Base-by-base conservation (phyloP, 257 asterid genomes). In the Gentiana macrophylla region DNA sequence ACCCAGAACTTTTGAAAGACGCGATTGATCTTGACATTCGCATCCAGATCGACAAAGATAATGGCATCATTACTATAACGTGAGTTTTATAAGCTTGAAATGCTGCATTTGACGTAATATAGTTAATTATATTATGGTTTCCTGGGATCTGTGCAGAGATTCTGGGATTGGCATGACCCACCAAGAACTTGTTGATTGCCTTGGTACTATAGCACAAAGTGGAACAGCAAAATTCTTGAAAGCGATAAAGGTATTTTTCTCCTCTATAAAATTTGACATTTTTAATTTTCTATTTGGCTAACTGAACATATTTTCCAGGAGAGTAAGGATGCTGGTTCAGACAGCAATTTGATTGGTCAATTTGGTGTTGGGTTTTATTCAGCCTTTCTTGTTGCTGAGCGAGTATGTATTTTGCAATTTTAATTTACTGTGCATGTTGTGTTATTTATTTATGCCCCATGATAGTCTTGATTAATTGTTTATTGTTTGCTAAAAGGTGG, bases 341-440 rank as follows among this genome's bases (percentile, higher is more conserved):
- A 92, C 72, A 85, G 99, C 83, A 91, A 91, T 72, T 80, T 92
- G 63, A 92, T 92, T 68, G 99, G 97, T 61, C 99, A 92, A 78
- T 92, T 92, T 73, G 99, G 99, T 55, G 98, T 91, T 62, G 98
- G 98, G 61, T 91, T 91, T 77, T 91, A 91, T 75, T 91, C 98
- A 9, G 79, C 98, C 35, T 91, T 92, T 75, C 94, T 92, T 64
- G 97, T 92, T 59, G 71, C 95, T 61, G 99, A 92, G 60, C 74
- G 83, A 84, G 99, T 88, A 77, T 56, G 77, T 11, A 24, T 55
- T 53, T 3, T 46, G 36, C 37, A 45, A 33, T 13, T 52, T 46
- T 34, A 44, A 11, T 8, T 55, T 44, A 15, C 9, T 41, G 46
- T 37, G 59, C 50, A 10, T 37, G 35, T 60, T 59, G 2, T 43